Percentiles rank a stretch among this genome's conserved stretches.
Conservation (phyloP, 768 basidiomycete genomes). For the Macrolepiota fuliginosa region DNA sequence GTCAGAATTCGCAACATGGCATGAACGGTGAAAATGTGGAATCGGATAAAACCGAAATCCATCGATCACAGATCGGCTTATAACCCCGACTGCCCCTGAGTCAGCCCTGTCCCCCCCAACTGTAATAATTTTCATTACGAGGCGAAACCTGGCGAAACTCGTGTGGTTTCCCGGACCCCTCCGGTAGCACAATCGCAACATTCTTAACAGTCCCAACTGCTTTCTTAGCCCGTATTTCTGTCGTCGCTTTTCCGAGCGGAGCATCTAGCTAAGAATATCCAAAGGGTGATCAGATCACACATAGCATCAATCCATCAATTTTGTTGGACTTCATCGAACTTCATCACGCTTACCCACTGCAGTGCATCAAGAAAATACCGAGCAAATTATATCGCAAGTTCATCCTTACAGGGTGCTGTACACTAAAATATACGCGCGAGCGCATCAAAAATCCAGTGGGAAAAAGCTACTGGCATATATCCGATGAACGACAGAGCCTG, state of each 20-base stretch:
- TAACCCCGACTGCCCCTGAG: slow-evolving; percentile 6
- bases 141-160: too few relatives aligned
- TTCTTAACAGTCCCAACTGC: neutral
- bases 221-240: neutral
- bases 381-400: too few relatives aligned
- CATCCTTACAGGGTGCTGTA: too few relatives aligned
- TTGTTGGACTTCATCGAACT: too few relatives aligned
- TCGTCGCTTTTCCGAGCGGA: too few relatives aligned
- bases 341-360: too few relatives aligned
- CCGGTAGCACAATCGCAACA: too few relatives aligned
- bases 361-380: too few relatives aligned
- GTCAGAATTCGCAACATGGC: slow-evolving; percentile 39
- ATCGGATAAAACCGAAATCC: slow-evolving; percentile 28
- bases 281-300: neutral
- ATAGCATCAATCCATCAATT: too few relatives aligned
- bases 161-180: too few relatives aligned
- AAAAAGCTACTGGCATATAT: neutral
- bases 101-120: neutral
- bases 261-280: too few relatives aligned
- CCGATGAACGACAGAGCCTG: neutral
- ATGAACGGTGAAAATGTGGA: slow-evolving; percentile 15
- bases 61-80: slow-evolving; percentile 13
- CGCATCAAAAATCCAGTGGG: neutral
- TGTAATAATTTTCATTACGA: too few relatives aligned
- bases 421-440: neutral